phyloP scores from a whole-genome alignment of 2,329 filamentous ascomycete genomes.

The Xylaria multiplex region DNA sequence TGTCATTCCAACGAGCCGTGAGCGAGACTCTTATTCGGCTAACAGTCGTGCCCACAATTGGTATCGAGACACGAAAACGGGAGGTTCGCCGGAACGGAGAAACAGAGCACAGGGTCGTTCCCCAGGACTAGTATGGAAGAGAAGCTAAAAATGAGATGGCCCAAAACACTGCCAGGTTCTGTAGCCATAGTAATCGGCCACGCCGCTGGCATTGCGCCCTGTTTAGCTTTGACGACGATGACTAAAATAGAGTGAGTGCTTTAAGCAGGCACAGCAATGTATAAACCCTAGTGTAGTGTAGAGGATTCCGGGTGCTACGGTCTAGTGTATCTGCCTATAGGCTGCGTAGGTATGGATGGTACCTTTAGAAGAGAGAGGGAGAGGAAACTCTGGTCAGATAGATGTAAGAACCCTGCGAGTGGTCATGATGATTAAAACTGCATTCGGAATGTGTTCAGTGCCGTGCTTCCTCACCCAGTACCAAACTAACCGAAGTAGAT shows the following conservation, averaged over 20 bases:
- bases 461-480: conserved; percentile 24
- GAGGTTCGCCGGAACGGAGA: conserved; percentile 23
- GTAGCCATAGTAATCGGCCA: conserved; percentile 33
- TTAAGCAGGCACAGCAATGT: neutral
- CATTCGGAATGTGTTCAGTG: conserved; percentile 34
- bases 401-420: conserved; percentile 32
- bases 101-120: conserved; percentile 5
- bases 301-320: conserved; percentile 37
- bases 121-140: conserved; percentile 26
- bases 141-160: conserved; percentile 16
- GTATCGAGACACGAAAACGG: conserved; percentile 20
- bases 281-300: neutral
- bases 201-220: conserved; percentile 33
- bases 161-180: conserved; percentile 18
- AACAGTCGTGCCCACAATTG: neutral
- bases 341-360: neutral
- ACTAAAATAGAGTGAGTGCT: conserved; percentile 21
- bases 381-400: conserved; percentile 12
- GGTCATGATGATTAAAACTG: conserved; percentile 39
- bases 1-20: conserved; percentile 25
- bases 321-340: too few relatives aligned
- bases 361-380: conserved; percentile 1
- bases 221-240: conserved; percentile 31
- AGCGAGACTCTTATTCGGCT: conserved; percentile 17
- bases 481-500: neutral